Conservation (phyloP, 768 basidiomycete genomes). For the Mycena haematopus region DNA sequence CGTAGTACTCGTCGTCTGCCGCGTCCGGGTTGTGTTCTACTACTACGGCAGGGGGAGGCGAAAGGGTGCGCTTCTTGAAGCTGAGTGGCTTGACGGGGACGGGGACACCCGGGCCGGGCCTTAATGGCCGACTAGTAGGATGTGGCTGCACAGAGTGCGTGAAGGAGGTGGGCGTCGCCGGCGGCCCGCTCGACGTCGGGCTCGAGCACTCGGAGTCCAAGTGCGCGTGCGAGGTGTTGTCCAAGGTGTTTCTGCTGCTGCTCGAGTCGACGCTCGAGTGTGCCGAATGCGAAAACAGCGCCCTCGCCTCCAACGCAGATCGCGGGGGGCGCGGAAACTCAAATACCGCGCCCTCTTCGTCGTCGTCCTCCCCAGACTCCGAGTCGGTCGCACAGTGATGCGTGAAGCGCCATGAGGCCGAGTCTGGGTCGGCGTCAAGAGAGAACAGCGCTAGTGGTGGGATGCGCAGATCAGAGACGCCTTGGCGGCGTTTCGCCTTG, state of each 20-base stretch:
- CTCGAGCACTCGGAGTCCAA: not conserved
- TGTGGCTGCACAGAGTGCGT: not conserved
- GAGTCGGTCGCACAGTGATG: not conserved
- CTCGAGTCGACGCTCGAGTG: not conserved
- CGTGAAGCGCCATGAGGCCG: not conserved
- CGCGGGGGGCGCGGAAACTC: conserved; percentile 1
- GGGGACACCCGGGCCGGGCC: no score
- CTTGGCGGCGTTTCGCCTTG: no score
- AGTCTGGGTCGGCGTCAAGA: not conserved
- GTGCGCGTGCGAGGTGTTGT: no score
- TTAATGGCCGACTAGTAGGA: no score
- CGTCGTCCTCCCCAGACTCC: no score
- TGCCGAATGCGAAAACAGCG: not conserved
- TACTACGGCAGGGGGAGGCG: no score
- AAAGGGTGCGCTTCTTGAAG: no score
- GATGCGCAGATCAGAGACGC: conserved; percentile 26
- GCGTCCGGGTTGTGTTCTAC: no score
- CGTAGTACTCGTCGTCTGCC: conserved; percentile 2
- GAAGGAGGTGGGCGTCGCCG: conserved; percentile 4
- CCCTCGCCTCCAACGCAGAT: not conserved
- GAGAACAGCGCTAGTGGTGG: conserved; percentile 8
- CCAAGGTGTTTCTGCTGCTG: no score
- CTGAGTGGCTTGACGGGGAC: not conserved
- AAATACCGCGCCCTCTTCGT: no score
- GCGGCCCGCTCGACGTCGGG: conserved; percentile 6